These are phyloP conservation scores for Cystobasidiaceae sp. DNA, from an alignment of 1,284 basidiomycete genomes.

Conservation along the genomic window DNA sequence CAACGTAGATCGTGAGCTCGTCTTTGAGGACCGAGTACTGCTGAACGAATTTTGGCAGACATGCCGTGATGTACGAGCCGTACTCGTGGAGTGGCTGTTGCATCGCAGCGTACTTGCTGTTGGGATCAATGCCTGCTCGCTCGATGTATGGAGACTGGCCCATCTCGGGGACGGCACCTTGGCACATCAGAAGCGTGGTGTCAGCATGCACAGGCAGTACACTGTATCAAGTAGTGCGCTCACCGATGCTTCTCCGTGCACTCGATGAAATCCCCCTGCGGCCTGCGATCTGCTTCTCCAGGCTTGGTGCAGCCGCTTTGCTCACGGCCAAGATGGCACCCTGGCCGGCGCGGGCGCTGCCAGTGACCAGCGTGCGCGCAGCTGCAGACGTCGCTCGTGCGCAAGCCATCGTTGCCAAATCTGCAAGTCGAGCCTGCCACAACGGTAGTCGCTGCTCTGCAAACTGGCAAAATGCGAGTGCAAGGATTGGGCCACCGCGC, in stretches of 20 bases:
- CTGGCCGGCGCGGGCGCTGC: neutral
- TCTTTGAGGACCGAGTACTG: constrained; percentile 98
- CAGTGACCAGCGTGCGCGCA: neutral
- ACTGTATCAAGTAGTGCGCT: too few species aligned
- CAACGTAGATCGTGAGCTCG: constrained; percentile 84
- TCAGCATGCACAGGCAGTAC: too few species aligned
- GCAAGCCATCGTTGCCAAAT: neutral
- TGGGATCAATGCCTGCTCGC: constrained; percentile 24
- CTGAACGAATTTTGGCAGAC: constrained; percentile 70
- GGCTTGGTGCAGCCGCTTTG: neutral
- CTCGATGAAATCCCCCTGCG: constrained; percentile 1
- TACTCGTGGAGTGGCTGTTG: constrained; percentile 33
- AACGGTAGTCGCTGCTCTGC: neutral
- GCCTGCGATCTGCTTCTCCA: constrained; percentile 4
- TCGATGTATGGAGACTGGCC: constrained; percentile 23
- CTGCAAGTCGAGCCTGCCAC: neutral
- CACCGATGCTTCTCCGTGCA: constrained; percentile 18
- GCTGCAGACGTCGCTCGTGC: constrained; percentile 2
- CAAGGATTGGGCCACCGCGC: too few species aligned
- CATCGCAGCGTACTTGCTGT: constrained; percentile 26
- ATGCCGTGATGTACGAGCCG: constrained; percentile 32
- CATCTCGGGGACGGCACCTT: constrained; percentile 26
- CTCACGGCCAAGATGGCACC: neutral
- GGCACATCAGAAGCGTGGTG: too few species aligned
- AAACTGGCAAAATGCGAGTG: neutral